Evolutionary conservation across 2,329 filamentous ascomycete species (phyloP), one percentile per base, ranked within the genome.

Genomic region (Byssochlamys sp.): DNA sequence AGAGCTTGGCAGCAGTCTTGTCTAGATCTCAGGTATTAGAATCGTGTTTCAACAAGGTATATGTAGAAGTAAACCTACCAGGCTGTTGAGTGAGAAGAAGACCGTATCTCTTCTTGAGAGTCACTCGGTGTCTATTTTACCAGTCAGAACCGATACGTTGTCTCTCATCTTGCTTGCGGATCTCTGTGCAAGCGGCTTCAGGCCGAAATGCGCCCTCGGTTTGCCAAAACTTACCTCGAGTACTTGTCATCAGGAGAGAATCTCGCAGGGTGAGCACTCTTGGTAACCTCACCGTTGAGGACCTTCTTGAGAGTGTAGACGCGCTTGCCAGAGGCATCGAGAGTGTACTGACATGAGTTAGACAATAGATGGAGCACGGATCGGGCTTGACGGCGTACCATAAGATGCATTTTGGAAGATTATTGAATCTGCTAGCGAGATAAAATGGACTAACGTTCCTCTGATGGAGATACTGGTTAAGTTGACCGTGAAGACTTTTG

Each of bases 241-340:
- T 95, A 97, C 82, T 96, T 96, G 82, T 99, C 94, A 78, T 99
- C 94, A 62, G 94, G 94, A 52, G 90, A 96, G 81, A 97, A 99
- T 66, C 94, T 84, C 50, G 94, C 94, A 52, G 94, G 92, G 79
- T 97, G 92, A 57, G 94, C 94, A 56, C 89, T 94, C 82, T 95
- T 96, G 74, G 92, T 95, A 70, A 96, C 90, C 72, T 91, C 84
- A 71, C 88, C 88, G 67, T 85, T 81, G 60, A 79, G 67, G 65
- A 95, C 84, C 80, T 97, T 96, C 79, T 96, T 92, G 64, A 97
- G 85, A 53, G 94, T 97, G 83, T 97, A 99, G 69, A 88, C 78
- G 74, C 92, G 90, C 80, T 90, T 92, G 81, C 92, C 91, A 61
- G 83, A 79, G 66, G 82, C 75, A 75, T 91, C 88, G 77, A 91